Base-by-base conservation (phyloP, 352 stramenopile genomes). In the Globisporangium canariense region DNA sequence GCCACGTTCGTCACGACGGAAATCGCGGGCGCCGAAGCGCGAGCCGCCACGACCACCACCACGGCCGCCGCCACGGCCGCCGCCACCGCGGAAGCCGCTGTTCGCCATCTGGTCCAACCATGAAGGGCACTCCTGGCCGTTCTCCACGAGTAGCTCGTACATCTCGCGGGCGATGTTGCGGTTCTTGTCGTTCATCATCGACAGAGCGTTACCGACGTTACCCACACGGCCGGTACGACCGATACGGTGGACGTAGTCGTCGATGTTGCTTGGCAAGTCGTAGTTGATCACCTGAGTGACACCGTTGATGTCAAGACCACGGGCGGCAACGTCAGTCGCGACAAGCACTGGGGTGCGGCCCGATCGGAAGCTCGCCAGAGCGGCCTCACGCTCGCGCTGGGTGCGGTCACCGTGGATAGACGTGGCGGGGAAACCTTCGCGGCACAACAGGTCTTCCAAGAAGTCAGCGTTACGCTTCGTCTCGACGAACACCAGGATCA, bases 111-210 rank as follows among this genome's bases (percentile, higher is more conserved):
- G 89, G 66, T 96, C 96, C 46, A 99, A 70, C 85, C 95, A 99
- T 25, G 78, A 57, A 30, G 97, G 97, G 58, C 97, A 86, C 63
- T 98, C 94, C 75, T 99, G 96, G 25, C 94, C 87, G 74, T 98
- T 98, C 76, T 99, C 94, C 20, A 94, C 81, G 34, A 99, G 82
- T 62, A 99, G 64, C 20, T 99, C 97, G 76, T 98, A 93, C 49
- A 99, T 90, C 65, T 99, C 97, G 41, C 94, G 87, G 28, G 94
- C 93, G 57, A 99, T 94, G 79, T 98, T 98, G 53, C 88, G 77
- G 84, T 99, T 99, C 73, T 98, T 98, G 62, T 99, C 97, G 79
- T 99, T 99, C 68, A 99, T 94, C 83, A 99, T 98, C 71, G 96
- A 98, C 20, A 98, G 79, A n/a, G 96, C 96, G 64, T 95, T 84